Conservation (phyloP, 331 rosid species). For the Pyrus hybrid region DNA sequence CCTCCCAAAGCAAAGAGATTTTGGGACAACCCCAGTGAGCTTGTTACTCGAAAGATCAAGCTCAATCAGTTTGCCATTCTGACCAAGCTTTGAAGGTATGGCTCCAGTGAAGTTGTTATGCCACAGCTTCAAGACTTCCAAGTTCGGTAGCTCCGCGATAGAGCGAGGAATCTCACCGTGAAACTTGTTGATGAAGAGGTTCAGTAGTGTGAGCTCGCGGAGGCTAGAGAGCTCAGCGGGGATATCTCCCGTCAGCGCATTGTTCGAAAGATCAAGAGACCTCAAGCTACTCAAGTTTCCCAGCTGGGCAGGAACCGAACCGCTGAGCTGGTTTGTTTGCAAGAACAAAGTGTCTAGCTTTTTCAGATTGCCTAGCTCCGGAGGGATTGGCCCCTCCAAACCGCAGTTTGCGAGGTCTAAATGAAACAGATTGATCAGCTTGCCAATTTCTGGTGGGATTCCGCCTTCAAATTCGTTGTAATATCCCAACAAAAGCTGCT, state of each 20-base stretch:
- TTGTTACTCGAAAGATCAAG: slow-evolving; percentile 83
- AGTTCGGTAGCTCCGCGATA: slow-evolving; percentile 58
- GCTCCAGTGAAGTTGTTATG: slow-evolving; percentile 74
- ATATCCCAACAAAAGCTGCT: slow-evolving; percentile 64
- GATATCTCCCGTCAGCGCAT: slow-evolving; percentile 67
- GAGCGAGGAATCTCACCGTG: slow-evolving; percentile 72
- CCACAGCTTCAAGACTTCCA: slow-evolving; percentile 72
- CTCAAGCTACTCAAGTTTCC: slow-evolving; percentile 58
- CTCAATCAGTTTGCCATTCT: slow-evolving; percentile 50
- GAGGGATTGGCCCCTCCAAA: slow-evolving; percentile 67
- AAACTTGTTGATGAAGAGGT: slow-evolving; percentile 78
- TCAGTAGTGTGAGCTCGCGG: slow-evolving; percentile 54
- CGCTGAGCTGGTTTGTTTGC: slow-evolving; percentile 69
- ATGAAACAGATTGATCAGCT: slow-evolving; percentile 46
- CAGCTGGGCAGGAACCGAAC: slow-evolving; percentile 58
- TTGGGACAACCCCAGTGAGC: slow-evolving; percentile 77
- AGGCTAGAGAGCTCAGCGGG: slow-evolving; percentile 65
- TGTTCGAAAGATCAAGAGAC: slow-evolving; percentile 76
- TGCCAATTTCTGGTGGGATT: slow-evolving; percentile 57
- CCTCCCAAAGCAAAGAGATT: slow-evolving; percentile 56
- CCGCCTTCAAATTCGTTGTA: slow-evolving; percentile 74
- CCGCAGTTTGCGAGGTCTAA: slow-evolving; percentile 73
- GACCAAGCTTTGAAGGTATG: slow-evolving; percentile 71
- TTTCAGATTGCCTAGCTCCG: slow-evolving; percentile 61
- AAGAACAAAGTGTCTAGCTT: slow-evolving; percentile 63